Conservation (phyloP, 768 basidiomycete species). For the Gymnopilus dilepis region DNA sequence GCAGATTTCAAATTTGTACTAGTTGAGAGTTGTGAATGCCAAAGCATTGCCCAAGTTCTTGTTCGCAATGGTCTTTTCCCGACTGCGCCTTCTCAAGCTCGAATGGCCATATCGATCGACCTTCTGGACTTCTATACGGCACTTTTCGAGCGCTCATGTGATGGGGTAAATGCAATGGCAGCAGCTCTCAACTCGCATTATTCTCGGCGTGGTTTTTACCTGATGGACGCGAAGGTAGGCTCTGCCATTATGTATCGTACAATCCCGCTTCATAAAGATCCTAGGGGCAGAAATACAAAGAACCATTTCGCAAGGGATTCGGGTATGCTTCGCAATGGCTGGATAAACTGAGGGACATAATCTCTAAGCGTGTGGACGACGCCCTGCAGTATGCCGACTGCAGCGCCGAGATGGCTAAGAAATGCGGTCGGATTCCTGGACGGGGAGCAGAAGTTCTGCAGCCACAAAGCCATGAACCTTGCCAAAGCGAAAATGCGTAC, state of each 20-base stretch:
- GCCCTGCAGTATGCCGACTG: too few species aligned
- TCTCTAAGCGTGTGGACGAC: too few species aligned
- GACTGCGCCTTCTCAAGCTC: slow-evolving; percentile 27
- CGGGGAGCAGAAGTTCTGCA: too few species aligned
- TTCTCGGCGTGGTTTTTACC: slow-evolving; percentile 27
- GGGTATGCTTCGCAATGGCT: too few species aligned
- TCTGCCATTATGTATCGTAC: too few species aligned
- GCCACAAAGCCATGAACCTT: too few species aligned
- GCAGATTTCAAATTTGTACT: slow-evolving; percentile 14
- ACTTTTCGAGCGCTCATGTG: slow-evolving; percentile 41
- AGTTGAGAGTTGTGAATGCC: slow-evolving; percentile 28
- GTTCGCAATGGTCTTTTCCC: slow-evolving; percentile 40
- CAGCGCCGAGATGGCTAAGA: too few species aligned
- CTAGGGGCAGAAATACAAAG: slow-evolving; percentile 19
- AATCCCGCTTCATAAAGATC: too few species aligned
- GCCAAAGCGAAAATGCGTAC: too few species aligned
- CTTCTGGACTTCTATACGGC: slow-evolving; percentile 38
- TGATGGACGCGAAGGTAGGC: slow-evolving; percentile 22
- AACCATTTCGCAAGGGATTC: slow-evolving; percentile 18
- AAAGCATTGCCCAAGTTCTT: slow-evolving; percentile 27
- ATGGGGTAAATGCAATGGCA: slow-evolving; percentile 37
- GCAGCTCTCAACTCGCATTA: slow-evolving; percentile 36
- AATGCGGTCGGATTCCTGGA: slow-evolving; percentile 7
- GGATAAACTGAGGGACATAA: too few species aligned
- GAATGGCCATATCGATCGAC: slow-evolving; percentile 34